A percentile compares a stretch with the other conserved stretches of the same genome.
Evolutionary conservation across 331 rosid genomes (phyloP).

Genomic region (Quercus tomentella): DNA sequence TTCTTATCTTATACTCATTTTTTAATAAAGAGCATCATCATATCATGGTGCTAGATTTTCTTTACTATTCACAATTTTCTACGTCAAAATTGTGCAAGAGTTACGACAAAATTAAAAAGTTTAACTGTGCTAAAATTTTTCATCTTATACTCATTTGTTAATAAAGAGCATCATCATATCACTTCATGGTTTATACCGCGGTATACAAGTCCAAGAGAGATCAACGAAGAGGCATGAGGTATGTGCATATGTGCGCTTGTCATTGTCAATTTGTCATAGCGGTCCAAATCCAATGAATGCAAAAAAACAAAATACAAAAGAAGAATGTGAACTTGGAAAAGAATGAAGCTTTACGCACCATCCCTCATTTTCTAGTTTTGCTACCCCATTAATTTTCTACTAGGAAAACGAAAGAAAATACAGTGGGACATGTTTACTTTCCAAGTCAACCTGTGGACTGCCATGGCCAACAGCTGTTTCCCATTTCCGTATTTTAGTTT

Average conservation of each 20-base stretch:
- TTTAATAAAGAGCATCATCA: too few species aligned
- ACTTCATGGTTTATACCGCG: too few species aligned
- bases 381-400: background rate
- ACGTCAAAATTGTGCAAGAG: too few species aligned
- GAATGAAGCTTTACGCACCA: slow-evolving; percentile 8
- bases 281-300: background rate
- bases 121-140: too few species aligned
- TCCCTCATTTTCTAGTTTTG: background rate
- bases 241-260: background rate
- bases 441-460: slow-evolving; percentile 24
- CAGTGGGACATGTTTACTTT: background rate
- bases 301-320: background rate
- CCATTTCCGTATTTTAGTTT: background rate
- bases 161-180: too few species aligned
- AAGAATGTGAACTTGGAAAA: background rate
- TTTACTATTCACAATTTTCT: too few species aligned
- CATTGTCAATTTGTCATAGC: background rate
- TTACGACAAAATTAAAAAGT: too few species aligned
- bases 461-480: slow-evolving; percentile 20
- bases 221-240: background rate
- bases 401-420: background rate
- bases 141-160: too few species aligned
- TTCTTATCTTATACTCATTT: too few species aligned
- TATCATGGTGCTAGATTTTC: too few species aligned
- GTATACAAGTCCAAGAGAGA: background rate